Base-by-base conservation (phyloP, 192 early-diverging fungal species). In the Coemansia sp. region DNA sequence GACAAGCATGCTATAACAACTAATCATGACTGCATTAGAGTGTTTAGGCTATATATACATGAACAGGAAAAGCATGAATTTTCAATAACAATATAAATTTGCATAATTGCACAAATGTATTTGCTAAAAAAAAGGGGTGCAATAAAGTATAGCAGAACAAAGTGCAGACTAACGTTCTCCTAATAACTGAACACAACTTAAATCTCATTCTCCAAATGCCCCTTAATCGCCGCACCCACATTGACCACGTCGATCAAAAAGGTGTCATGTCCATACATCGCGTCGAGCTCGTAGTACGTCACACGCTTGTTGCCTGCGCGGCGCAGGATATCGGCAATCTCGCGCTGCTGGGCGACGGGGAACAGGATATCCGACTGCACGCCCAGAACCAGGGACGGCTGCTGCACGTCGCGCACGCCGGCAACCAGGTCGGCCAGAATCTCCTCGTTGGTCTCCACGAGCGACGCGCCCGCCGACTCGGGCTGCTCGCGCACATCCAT, bases 241-340 rank as follows among this genome's bases (percentile, higher is more conserved):
- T 89, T 93, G 51, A 89, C 84, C 21, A 86, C 71, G 67, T 96
- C 94, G 57, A 98, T 92, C 60, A 96, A 81, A 66, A 98, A 96
- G 4, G 96, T 96, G 60, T 98, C 96, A 65, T 98, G 96, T 7
- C 96, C 96, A 72, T 93, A 98, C 81, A 95, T 86, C 32, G 94
- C 89, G 71, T 97, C 96, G 5, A 97, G 84, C 80, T 97, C 96
- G 61, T 96, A 98, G 67, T 96, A 97, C 6, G 96, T 96, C 5
- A 98, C 95, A 21, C 82, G 71, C 35, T 84, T 82, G 81, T 98
- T 98, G 12, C 96, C 96, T 3, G 83, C 85, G n/a, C 69, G 72
- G 43, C 84, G 85, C 46, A 98, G 73, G 60, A 88, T 91, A 48
- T 93, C 87, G 3, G 95, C 95, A 63, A 99, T 93, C 69, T 99